These are phyloP conservation scores for Penicillium antarcticum DNA, from an alignment of 495 filamentous ascomycete species.

Conservation along the genomic window DNA sequence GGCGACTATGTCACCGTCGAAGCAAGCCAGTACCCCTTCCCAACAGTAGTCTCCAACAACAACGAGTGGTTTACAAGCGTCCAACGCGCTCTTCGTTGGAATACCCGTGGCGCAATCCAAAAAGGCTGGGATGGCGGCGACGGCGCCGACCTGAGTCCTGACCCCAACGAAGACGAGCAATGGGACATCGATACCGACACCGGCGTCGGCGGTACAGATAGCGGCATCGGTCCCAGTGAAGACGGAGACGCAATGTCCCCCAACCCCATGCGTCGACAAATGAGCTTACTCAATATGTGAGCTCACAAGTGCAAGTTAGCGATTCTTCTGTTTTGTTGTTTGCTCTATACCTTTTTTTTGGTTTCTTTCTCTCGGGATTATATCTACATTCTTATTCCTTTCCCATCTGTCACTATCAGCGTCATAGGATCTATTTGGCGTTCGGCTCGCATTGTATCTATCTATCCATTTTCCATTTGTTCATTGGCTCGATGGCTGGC, in stretches of 20 bases:
- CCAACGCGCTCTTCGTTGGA: conserved; percentile 87
- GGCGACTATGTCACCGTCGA: conserved; percentile 95
- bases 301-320: neutral
- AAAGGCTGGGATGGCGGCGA: conserved; percentile 65
- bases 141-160: conserved; percentile 28
- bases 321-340: neutral
- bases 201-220: conserved; percentile 51
- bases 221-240: conserved; percentile 52
- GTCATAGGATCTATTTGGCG: neutral
- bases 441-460: conserved; percentile 1
- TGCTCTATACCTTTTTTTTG: conserved; percentile 8
- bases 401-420: neutral
- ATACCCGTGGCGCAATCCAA: conserved; percentile 79
- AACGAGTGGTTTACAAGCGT: conserved; percentile 96
- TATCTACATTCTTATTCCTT: neutral
- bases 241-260: conserved; percentile 59
- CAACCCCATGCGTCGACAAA: conserved; percentile 64
- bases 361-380: neutral
- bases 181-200: conserved; percentile 82
- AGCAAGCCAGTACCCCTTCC: conserved; percentile 93
- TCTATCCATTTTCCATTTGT: neutral
- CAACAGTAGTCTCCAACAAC: conserved; percentile 73
- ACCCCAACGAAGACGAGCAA: conserved; percentile 42
- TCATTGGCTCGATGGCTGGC: neutral
- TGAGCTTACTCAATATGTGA: conserved; percentile 57